Evolutionary conservation across 106 monocot species (phyloP), one percentile per base, ranked within the genome.

Genomic region (Gastrodia elata): DNA sequence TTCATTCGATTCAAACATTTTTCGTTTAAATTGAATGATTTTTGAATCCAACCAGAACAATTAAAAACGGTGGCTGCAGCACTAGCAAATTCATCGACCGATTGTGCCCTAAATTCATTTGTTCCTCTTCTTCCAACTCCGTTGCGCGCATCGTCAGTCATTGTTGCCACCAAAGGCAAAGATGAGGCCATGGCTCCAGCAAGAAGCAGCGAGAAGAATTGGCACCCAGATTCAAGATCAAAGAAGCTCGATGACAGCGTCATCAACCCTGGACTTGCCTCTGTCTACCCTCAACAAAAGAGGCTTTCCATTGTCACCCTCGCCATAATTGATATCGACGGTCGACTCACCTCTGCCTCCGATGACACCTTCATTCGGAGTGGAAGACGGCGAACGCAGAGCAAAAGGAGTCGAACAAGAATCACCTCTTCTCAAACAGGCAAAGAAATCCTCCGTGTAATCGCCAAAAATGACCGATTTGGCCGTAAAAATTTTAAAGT

Each of bases 131-230:
- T 30, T 38, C 68, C 37, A 24, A 35, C 28, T 81, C 24, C n/a
- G 11, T 25, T 52, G 5, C 38, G 5, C 26, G 37, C 75, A 3
- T 61, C 71, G 5, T 6, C 52, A n/a, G 38, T 38, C 24, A 15
- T 34, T 40, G 38, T 20, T 35, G 32, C 16, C 76, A 28, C 49
- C 70, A 41, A 10, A n/a, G 70, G 41, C 5, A n/a, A n/a, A 25
- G 84, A 81, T 2, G 85, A 82, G 0, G 59, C 69, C 64, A 85
- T 79, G 28, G 82, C 85, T 1, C 85, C 85, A 58, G 85, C 82
- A 34, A 85, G 79, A 39, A 85, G 78, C 82, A 82, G 81, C n/a
- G 82, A 79, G 75, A 85, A 85, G 57, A 79, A 82, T 8, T 73
- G 78, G 70, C 68, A 82, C 33, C 79, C 82, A 2, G 67, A 34